Evolutionary conservation across 2,329 filamentous ascomycete genomes (phyloP).

Genomic region (Arthrobotrys megalospora): DNA sequence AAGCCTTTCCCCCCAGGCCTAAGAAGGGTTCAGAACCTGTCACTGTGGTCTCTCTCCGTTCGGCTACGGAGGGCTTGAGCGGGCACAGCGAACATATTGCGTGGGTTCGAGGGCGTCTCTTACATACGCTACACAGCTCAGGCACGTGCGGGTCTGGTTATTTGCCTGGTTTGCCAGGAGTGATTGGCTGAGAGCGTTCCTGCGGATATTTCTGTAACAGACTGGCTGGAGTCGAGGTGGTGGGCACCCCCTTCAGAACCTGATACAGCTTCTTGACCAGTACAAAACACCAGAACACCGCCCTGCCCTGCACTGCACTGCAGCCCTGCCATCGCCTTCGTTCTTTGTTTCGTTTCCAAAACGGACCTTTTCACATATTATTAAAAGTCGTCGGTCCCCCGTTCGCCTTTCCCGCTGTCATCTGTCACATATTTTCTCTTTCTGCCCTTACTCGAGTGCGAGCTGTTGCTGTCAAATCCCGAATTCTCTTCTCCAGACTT

Average conservation of each 20-base stretch:
- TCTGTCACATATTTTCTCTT: background rate
- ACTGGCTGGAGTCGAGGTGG: background rate
- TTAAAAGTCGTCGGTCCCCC: background rate
- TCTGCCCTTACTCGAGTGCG: background rate
- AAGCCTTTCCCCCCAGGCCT: background rate
- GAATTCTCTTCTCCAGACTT: background rate
- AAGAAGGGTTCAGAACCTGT: slow-evolving; percentile 8
- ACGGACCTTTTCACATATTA: slow-evolving; percentile 1
- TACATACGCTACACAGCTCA: too few species aligned
- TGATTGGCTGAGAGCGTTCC: slow-evolving; percentile 27
- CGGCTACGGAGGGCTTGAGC: slow-evolving; percentile 25
- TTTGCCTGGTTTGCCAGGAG: background rate
- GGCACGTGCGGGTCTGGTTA: slow-evolving; percentile 20
- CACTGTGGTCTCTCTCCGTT: slow-evolving; percentile 15
- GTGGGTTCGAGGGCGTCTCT: slow-evolving; percentile 9
- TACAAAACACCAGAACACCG: slow-evolving; percentile 14
- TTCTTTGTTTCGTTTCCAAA: slow-evolving; percentile 10
- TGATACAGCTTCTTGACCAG: slow-evolving; percentile 28
- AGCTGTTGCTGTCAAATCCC: background rate
- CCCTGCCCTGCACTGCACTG: slow-evolving; percentile 2
- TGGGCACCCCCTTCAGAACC: slow-evolving; percentile 1
- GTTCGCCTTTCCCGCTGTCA: background rate
- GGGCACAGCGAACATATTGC: slow-evolving; percentile 15
- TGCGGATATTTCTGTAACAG: slow-evolving; percentile 33
- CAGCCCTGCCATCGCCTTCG: slow-evolving; percentile 1